Evolutionary conservation across 495 filamentous ascomycete genomes (phyloP), one percentile per base, ranked within the genome.

Genomic region (Neurospora intermedia): DNA sequence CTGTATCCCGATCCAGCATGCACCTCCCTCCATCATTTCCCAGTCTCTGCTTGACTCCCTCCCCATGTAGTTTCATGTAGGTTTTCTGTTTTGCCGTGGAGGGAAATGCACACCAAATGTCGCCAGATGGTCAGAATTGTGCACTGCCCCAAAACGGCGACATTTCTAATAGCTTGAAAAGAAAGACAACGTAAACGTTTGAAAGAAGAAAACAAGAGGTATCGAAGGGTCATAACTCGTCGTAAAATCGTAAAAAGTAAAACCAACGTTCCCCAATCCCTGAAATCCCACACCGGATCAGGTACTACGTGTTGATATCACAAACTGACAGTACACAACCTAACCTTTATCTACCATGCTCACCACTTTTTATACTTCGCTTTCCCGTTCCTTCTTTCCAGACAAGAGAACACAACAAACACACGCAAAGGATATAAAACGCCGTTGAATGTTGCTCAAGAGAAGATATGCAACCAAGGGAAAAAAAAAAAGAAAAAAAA

Each of bases 381-480:
- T 35, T 66, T 9, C 27, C 27, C 15, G 4, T 18, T 27, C 27
- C 15, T 15, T 31, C 23, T 6, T 16, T 27, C 54, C 23, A 31
- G 2, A 31, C 15, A 4, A 27, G 27, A 59, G 31, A 16, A 2
- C 23, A 35, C 27, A 9, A 35, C 35, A 66, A 66, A 18, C 15
- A 18, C 54, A 66, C 54, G 54, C 54, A 66, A 15, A 18, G 27
- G 15, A 35, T 66, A 66, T 66, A 66, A 35, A 66, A 66, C 54
- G 54, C 54, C 54, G 27, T 18, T 66, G 27, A 66, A 66, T 35
- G 27, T 66, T 66, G 54, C 13, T 35, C 20, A 77, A 76, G 70
- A 75, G 75, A 69, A 31, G 70, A 59, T 69, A 78, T 42, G 27
- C 70, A 71, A 77, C 42, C 41, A 2, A 71, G 74, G 74, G 4